Evolutionary conservation across 2,329 filamentous ascomycete genomes (phyloP), one percentile per base, ranked within the genome.

Genomic region (Xylaria sp.): DNA sequence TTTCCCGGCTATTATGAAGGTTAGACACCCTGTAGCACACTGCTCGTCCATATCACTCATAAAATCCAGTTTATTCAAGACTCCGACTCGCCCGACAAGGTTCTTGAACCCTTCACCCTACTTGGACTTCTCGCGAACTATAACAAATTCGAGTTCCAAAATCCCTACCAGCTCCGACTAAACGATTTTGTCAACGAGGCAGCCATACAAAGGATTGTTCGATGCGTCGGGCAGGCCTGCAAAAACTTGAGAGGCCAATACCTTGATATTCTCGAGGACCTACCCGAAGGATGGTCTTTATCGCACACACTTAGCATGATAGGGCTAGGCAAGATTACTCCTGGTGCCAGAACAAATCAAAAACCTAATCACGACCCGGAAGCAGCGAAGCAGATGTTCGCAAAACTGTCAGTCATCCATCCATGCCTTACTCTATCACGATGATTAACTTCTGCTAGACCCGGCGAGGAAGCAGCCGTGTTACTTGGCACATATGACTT

Each of bases 121-220:
- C 85, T 98, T 21, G 95, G 95, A 12, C 85, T 98, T 3, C 84
- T 99, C 61, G 92, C 93, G 72, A 99, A 98, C 81, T 98, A 98
- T 86, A 98, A 99, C 86, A 99, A 98, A 80, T 99, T 99, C 77
- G 96, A 99, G 80, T 95, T 97, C 65, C 94, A 97, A 78, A 99
- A 99, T 74, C 95, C 95, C 0, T 99, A 99, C 75, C 92, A 96
- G 75, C 84, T 97, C 70, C 92, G 95, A 32, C 86, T 99, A 17
- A 94, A 95, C 75, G 94, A 98, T 79, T 98, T 98, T 80, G 93
- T 98, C 75, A 97, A 99, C 77, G 94, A 98, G 77, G 84, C 86
- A 0, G 91, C 92, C 1, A 98, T 98, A 75, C 88, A 91, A 68
- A 93, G 93, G 76, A 92, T 97, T 71, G 89, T 97, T 53, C 84